These are phyloP conservation scores for Cucurbitaria berberidis DNA, from an alignment of 2,329 filamentous ascomycete genomes.

Conservation along the genomic window DNA sequence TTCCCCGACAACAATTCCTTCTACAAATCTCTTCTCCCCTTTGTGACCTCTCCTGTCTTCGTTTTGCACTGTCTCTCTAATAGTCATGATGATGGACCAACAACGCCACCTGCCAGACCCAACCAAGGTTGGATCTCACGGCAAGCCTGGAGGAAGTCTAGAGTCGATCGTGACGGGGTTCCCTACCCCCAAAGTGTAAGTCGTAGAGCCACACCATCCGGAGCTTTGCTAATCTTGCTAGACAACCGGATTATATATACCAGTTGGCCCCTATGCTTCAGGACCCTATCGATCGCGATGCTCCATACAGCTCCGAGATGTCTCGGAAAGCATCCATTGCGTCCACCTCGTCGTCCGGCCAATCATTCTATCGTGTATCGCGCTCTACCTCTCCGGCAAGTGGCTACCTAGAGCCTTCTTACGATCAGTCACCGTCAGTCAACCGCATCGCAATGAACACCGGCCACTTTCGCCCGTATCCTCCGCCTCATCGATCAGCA, in stretches of 20 bases:
- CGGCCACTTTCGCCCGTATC: background rate
- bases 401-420: background rate
- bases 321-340: slow-evolving; percentile 4
- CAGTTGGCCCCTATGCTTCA: background rate
- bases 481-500: background rate
- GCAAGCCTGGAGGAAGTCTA: background rate
- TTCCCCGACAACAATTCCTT: background rate
- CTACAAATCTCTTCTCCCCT: background rate
- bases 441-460: background rate
- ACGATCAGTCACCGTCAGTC: background rate
- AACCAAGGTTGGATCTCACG: background rate
- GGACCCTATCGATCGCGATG: background rate
- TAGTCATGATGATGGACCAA: background rate
- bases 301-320: background rate
- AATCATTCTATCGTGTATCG: background rate
- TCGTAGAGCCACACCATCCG: background rate
- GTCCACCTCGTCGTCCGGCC: slow-evolving; percentile 4
- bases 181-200: background rate
- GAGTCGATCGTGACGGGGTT: slow-evolving; percentile 1
- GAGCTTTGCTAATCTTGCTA: background rate
- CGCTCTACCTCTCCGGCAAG: background rate
- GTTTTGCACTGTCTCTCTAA: background rate
- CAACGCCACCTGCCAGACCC: slow-evolving; percentile 2
- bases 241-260: background rate
- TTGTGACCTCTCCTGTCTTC: background rate